Evolutionary conservation across 2,329 filamentous ascomycete species (phyloP), one percentile per base, ranked within the genome.

Genomic region (Aspergillus pseudoviridinutans): DNA sequence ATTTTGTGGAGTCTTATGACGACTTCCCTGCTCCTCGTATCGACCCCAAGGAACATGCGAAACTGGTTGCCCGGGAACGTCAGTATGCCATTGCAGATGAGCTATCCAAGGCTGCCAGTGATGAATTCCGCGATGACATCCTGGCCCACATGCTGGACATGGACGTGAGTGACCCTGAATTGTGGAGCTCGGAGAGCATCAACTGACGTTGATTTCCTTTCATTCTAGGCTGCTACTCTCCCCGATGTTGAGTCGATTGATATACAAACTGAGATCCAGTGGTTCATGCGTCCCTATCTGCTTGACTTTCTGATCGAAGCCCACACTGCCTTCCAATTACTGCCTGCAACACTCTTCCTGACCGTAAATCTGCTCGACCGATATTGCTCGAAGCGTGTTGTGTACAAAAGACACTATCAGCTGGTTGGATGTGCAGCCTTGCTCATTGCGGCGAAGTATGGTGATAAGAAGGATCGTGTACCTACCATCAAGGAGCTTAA

Each of bases 361-460:
- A 92, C 94, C 35, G 88, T 97, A 77, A 99, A 99, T 78, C 87
- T 99, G 49, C 85, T 99, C 63, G 94, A 99, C 74, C 86, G 94
- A 67, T 99, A 99, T 82, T 99, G 94, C 82, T 97, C 94, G 35
- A 92, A 92, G 76, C 87, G 94, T 68, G 91, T 99, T 9, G 94
- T 99, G 46, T 99, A 97, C 81, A 99, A 99, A 83, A 90, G 95
- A 70, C 94, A 99, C 78, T 99, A 99, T 75, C 94, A 99, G 78
- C 82, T 99, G 53, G 94, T 99, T 58, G 94, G 94, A 67, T 99
- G 94, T 76, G 92, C 94, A 60, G 91, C 94, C 32, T 86, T 99
- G 53, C 85, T 99, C 64, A 97, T 99, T 70, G 93, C 94, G 64
- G 91, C 94, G 76, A 99, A 99, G 82, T 99, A 97, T 73, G 93